Evolutionary conservation across 1,284 basidiomycete species (phyloP).

Genomic region (Cryptococcus sp.): DNA sequence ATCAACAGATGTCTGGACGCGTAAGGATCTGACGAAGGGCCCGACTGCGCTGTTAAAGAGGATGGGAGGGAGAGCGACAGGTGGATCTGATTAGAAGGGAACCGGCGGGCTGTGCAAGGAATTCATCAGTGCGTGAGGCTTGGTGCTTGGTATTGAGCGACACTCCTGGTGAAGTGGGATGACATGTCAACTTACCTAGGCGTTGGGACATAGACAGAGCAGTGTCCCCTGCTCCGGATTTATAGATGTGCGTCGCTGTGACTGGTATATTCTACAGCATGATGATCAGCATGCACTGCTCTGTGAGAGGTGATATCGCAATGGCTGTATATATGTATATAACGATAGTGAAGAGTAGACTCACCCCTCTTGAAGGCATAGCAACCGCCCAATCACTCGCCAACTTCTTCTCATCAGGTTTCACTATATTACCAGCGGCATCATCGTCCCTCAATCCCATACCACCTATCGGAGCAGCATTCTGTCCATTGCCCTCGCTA

Average conservation of each 20-base stretch:
- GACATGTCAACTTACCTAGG: slow-evolving; percentile 61
- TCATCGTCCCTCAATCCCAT: neutral
- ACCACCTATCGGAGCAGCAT: neutral
- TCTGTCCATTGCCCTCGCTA: slow-evolving; percentile 42
- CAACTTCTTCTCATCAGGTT: slow-evolving; percentile 59
- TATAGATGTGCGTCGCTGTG: slow-evolving; percentile 67
- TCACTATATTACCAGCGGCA: slow-evolving; percentile 4
- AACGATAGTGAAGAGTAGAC: slow-evolving; percentile 17
- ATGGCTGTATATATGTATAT: too few species aligned
- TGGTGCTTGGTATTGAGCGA: too few species aligned
- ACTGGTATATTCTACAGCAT: slow-evolving; percentile 52
- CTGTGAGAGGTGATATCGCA: neutral
- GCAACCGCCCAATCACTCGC: slow-evolving; percentile 80
- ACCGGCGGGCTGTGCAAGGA: slow-evolving; percentile 35
- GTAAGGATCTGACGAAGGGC: slow-evolving; percentile 41
- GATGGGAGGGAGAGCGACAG: slow-evolving; percentile 45
- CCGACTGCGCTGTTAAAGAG: slow-evolving; percentile 32
- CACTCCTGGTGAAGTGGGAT: neutral
- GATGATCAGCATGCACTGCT: neutral
- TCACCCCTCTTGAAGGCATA: slow-evolving; percentile 64
- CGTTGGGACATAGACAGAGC: slow-evolving; percentile 73
- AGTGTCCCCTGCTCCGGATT: slow-evolving; percentile 64
- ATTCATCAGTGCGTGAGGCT: too few species aligned
- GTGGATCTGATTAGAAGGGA: slow-evolving; percentile 46
- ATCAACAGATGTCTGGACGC: slow-evolving; percentile 40